These are phyloP conservation scores for Mortierella sp. DNA, from an alignment of 371 early-diverging fungal genomes.

Conservation along the genomic window DNA sequence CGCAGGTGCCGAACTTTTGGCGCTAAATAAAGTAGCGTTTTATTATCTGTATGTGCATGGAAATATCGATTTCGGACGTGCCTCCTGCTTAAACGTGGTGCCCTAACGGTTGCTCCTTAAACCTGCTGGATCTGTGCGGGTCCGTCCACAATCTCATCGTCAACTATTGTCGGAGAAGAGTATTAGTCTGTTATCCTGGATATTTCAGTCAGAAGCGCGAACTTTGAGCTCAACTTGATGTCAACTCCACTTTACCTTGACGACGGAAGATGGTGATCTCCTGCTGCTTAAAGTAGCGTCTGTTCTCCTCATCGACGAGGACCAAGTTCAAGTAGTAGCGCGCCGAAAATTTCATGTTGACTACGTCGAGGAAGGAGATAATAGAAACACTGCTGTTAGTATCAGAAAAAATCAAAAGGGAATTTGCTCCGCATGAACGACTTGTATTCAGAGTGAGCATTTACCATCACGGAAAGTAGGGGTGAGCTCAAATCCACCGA, in stretches of 20 bases:
- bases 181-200: neutral
- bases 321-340: conserved; percentile 98
- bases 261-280: conserved; percentile 91
- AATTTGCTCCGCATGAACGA: neutral
- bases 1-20: neutral
- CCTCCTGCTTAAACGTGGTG: no score
- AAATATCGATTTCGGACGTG: neutral
- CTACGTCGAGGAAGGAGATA: neutral
- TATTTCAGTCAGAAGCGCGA: no score
- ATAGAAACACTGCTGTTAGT: neutral
- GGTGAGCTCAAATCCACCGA: conserved; percentile 96
- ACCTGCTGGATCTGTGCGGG: conserved; percentile 12
- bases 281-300: conserved; percentile 98
- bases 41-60: neutral
- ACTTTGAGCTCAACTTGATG: neutral
- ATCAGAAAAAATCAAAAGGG: neutral
- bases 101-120: no score
- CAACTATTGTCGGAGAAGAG: conserved; percentile 10
- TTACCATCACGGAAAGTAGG: conserved; percentile 79
- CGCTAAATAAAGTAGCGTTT: neutral
- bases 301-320: conserved; percentile 97
- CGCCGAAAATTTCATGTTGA: conserved; percentile 98
- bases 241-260: conserved; percentile 22
- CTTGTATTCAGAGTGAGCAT: neutral
- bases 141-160: conserved; percentile 30